These are phyloP conservation scores for Leishmania arabica DNA, from an alignment of 208 protist genomes.

Conservation along the genomic window DNA sequence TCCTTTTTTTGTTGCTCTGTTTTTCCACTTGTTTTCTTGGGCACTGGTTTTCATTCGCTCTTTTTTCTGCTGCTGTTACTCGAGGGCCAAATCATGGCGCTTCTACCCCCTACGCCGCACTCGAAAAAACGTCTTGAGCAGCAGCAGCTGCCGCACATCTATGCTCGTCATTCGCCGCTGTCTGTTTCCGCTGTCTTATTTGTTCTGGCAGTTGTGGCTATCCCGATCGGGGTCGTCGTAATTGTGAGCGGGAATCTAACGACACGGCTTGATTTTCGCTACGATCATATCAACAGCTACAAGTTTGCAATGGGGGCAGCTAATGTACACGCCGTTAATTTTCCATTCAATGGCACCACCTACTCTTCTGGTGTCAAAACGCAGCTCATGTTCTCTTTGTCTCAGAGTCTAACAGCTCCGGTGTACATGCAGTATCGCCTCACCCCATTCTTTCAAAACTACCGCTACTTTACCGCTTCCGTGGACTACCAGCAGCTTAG, in stretches of 20 bases:
- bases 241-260: slow-evolving; percentile 77
- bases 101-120: slow-evolving; percentile 42
- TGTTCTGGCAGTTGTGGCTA: slow-evolving; percentile 91
- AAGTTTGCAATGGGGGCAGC: slow-evolving; percentile 23
- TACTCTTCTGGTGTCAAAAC: slow-evolving; percentile 49
- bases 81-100: slow-evolving; percentile 2
- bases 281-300: slow-evolving; percentile 80
- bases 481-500: slow-evolving; percentile 58
- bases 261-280: slow-evolving; percentile 56
- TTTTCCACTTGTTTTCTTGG: background rate
- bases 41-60: background rate
- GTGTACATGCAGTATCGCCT: slow-evolving; percentile 97
- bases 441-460: slow-evolving; percentile 98
- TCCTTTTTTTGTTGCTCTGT: background rate
- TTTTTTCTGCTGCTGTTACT: background rate
- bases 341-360: slow-evolving; percentile 41
- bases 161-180: slow-evolving; percentile 94
- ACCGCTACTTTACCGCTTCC: slow-evolving; percentile 92
- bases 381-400: slow-evolving; percentile 55
- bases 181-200: slow-evolving; percentile 93
- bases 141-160: slow-evolving; percentile 94
- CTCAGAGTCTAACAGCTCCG: slow-evolving; percentile 79
- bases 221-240: slow-evolving; percentile 93
- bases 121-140: slow-evolving; percentile 75
- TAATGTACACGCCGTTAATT: slow-evolving; percentile 40